Percentiles rank a stretch among this genome's conserved stretches.
Conservation (phyloP, 805 yeast genomes). For the Candida piceae region DNA sequence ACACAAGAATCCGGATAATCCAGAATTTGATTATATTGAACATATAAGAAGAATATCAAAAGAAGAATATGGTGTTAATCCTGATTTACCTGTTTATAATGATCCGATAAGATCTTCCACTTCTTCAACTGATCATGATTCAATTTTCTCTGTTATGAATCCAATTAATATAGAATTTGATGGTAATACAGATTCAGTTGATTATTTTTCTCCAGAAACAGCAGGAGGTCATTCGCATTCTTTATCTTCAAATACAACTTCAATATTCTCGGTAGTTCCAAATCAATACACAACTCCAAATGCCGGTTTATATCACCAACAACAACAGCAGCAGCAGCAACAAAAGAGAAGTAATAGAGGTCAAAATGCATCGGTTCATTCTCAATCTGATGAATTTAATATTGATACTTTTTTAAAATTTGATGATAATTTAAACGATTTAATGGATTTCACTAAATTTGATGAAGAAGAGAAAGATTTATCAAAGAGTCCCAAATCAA, state of each 20-base stretch:
- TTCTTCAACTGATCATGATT: constrained; percentile 11
- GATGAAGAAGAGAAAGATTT: constrained; percentile 10
- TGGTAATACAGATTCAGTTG: constrained; percentile 11
- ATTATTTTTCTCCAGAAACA: constrained; percentile 24
- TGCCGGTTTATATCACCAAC: constrained; percentile 7
- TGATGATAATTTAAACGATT: constrained; percentile 24
- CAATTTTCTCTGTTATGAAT: constrained; percentile 14
- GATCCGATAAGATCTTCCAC: constrained; percentile 5
- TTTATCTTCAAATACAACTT: constrained; percentile 20
- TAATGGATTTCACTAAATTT: constrained; percentile 25
- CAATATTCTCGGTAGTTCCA: constrained; percentile 13
- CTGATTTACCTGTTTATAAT: constrained; percentile 11
- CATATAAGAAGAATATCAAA: constrained; percentile 33
- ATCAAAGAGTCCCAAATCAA: not conserved
- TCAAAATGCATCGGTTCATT: no score
- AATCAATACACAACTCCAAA: constrained; percentile 4
- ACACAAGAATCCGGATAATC: constrained; percentile 20
- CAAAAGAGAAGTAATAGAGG: no score
- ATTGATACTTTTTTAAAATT: constrained; percentile 30
- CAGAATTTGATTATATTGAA: constrained; percentile 33
- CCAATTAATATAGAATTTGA: constrained; percentile 23
- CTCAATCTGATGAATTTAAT: constrained; percentile 26
- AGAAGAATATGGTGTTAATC: constrained; percentile 29
- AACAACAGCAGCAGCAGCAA: constrained; percentile 7
- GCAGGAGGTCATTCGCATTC: constrained; percentile 25